Conservation (phyloP, 2,329 filamentous ascomycete genomes). For the Fusarium piperis region DNA sequence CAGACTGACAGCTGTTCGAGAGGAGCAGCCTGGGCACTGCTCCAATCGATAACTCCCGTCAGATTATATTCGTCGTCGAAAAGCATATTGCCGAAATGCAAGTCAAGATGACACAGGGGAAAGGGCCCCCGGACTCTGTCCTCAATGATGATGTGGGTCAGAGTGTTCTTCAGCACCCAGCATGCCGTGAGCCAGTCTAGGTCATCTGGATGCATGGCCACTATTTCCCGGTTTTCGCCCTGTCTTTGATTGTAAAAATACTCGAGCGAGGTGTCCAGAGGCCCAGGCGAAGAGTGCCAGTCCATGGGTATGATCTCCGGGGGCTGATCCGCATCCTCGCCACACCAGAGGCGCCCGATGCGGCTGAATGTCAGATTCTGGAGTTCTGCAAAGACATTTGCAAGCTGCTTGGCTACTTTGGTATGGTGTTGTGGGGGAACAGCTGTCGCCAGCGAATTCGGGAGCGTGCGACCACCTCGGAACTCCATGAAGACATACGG, state of each 20-base stretch:
- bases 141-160: constrained; percentile 44
- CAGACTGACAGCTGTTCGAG: no score
- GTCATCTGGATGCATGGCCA: constrained; percentile 34
- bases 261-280: constrained; percentile 42
- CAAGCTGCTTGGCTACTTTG: constrained; percentile 41
- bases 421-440: constrained; percentile 30
- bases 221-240: constrained; percentile 35
- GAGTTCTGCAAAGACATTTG: constrained; percentile 37
- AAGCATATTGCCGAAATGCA: constrained; percentile 52
- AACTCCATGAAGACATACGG: constrained; percentile 43
- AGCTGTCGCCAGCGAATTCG: constrained; percentile 12
- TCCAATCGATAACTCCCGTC: constrained; percentile 50
- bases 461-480: constrained; percentile 27
- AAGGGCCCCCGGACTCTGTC: constrained; percentile 47
- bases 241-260: constrained; percentile 43
- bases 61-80: constrained; percentile 54
- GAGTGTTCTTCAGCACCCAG: constrained; percentile 44
- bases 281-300: constrained; percentile 2
- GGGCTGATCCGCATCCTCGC: constrained; percentile 36
- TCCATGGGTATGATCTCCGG: constrained; percentile 36
- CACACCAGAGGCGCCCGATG: constrained; percentile 42
- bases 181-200: constrained; percentile 45
- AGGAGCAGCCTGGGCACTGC: background rate
- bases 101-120: constrained; percentile 47
- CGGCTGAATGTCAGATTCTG: constrained; percentile 39